Evolutionary conservation across 2,329 filamentous ascomycete genomes (phyloP).

Genomic region (Dryadomyces sulphureus): DNA sequence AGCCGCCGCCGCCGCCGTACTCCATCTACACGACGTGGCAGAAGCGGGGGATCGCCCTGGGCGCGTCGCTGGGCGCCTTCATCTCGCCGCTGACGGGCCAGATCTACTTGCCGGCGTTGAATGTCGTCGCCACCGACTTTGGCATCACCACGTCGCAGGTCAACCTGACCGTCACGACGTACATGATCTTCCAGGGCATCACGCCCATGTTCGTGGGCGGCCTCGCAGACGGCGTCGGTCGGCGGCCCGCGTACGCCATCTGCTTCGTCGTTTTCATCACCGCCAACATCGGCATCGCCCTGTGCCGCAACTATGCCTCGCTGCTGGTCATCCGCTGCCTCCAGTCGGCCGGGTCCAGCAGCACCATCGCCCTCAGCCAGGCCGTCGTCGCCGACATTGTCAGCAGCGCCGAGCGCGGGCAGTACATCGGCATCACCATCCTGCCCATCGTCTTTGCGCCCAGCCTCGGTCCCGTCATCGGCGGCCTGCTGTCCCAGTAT

Average conservation of each 20-base stretch:
- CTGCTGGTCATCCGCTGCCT: slow-evolving; percentile 39
- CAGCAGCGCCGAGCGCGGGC: slow-evolving; percentile 45
- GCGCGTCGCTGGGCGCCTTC: slow-evolving; percentile 22
- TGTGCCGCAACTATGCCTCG: slow-evolving; percentile 31
- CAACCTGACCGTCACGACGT: slow-evolving; percentile 37
- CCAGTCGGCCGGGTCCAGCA: slow-evolving; percentile 42
- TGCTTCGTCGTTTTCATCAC: slow-evolving; percentile 36
- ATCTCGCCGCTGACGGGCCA: slow-evolving; percentile 30
- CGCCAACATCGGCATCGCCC: slow-evolving; percentile 36
- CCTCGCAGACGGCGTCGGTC: slow-evolving; percentile 36
- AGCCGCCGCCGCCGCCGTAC: slow-evolving; percentile 14
- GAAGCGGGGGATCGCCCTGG: slow-evolving; percentile 24
- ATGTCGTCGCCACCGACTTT: slow-evolving; percentile 26
- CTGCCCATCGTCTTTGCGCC: slow-evolving; percentile 32
- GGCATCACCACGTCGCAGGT: slow-evolving; percentile 23
- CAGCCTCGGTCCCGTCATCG: slow-evolving; percentile 39
- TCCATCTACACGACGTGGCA: slow-evolving; percentile 22
- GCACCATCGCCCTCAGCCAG: slow-evolving; percentile 39
- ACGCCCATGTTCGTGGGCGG: slow-evolving; percentile 41
- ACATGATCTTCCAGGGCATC: slow-evolving; percentile 46
- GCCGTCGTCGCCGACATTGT: slow-evolving; percentile 50
- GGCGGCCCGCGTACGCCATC: slow-evolving; percentile 35
- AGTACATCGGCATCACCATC: slow-evolving; percentile 38
- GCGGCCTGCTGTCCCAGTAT: slow-evolving; percentile 40
- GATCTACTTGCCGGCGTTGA: slow-evolving; percentile 40